phyloP scores from a whole-genome alignment of 2,329 filamentous ascomycete species.

The Ophiostoma ulmi region DNA sequence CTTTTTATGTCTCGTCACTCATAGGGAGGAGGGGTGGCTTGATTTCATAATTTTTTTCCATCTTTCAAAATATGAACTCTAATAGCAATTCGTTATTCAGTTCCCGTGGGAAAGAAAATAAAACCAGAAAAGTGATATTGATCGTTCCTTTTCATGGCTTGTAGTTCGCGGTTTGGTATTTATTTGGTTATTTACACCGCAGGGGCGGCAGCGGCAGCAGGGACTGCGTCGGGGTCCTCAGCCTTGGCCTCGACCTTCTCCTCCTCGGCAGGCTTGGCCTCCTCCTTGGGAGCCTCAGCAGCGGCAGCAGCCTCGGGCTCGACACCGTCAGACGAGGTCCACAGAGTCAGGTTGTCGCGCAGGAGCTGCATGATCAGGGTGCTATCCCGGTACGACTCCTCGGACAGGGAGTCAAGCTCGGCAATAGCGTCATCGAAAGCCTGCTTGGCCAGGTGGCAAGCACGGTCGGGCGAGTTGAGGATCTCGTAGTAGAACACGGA shows the following conservation, averaged over 20 bases:
- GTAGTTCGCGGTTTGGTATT: background rate
- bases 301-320: constrained; percentile 58
- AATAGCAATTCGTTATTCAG: background rate
- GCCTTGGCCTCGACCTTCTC: constrained; percentile 28
- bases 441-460: constrained; percentile 95
- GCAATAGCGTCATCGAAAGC: constrained; percentile 96
- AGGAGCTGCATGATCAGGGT: constrained; percentile 99
- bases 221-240: constrained; percentile 18
- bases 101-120: background rate
- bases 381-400: constrained; percentile 98
- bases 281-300: constrained; percentile 41
- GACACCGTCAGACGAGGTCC: constrained; percentile 87
- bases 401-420: constrained; percentile 94
- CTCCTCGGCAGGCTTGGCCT: constrained; percentile 38
- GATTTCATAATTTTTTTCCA: background rate
- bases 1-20: background rate
- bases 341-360: constrained; percentile 95
- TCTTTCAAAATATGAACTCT: constrained; percentile 16
- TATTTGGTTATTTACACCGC: constrained; percentile 20
- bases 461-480: constrained; percentile 95
- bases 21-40: background rate
- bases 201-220: constrained; percentile 17
- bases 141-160: background rate
- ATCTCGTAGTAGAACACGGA: constrained; percentile 62
- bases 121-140: background rate